Base-by-base conservation (phyloP, 2,329 filamentous ascomycete species). In the Trichoderma pleuroti region DNA sequence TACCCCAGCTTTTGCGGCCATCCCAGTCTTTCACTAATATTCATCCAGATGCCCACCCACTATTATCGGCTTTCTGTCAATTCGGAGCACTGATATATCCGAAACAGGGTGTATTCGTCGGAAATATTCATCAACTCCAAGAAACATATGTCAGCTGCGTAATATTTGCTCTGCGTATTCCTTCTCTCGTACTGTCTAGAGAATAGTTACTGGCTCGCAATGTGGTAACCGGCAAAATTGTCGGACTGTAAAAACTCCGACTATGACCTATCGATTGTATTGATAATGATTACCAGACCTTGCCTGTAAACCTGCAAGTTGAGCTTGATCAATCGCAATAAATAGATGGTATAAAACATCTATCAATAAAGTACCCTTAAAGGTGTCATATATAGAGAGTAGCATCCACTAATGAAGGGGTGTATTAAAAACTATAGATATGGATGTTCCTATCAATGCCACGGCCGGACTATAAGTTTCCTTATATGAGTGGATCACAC, bases 261-360 rank as follows among this genome's bases (percentile, higher is more conserved):
- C 12, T 21, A 10, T 49, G 11, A 46, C 24, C 24, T 16, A 32
- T 26, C 1, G n/a, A 11, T 39, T 2, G 6, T 11, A 62, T 63
- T 63, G 36, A 30, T 63, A 63, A 63, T 63, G 36, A 63, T 63
- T 63, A 63, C 26, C 18, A 63, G 26, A 49, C 32, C 26, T 63
- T 21, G n/a, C 16, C 11, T 5, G 14, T 30, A 26, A 56, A 30
- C 5, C 1, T 18, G 26, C 4, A 18, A 2, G 5, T 21, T 30
- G 26, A 56, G 24, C 24, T n/a, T n/a, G 26, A 28, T 10, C 7
- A 56, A 28, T 2, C 6, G 60, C 6, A 21, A 21, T 24, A 10
- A 28, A 16, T 26, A 46, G 4, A 18, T 28, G 21, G n/a, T 24
- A 14, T 52, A 5, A 52, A 24, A 21, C n/a, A 24, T 21, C 10